A percentile compares a stretch with the other conserved stretches of the same genome.
Evolutionary conservation across 306 rosid genomes (phyloP).

Genomic region (Dalbergia cultrata): DNA sequence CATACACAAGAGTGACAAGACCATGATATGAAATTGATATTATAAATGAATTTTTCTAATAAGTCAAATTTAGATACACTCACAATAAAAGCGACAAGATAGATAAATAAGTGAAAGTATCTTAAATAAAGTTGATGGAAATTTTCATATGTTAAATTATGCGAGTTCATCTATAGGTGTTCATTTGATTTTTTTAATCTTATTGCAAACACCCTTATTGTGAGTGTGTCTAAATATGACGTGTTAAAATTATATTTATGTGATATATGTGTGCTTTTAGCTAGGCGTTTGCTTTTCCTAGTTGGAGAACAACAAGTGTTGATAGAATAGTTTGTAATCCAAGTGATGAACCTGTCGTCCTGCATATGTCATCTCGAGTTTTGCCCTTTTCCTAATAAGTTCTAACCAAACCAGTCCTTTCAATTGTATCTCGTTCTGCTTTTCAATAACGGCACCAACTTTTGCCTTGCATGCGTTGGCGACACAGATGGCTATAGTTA

Average conservation of each 20-base stretch:
- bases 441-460: slow-evolving; percentile 30
- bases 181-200: no score
- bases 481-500: background rate
- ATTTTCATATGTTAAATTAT: no score
- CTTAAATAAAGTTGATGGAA: no score
- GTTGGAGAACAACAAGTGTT: slow-evolving; percentile 1
- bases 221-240: no score
- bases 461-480: background rate
- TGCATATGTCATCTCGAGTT: slow-evolving; percentile 11
- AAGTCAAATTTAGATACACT: no score
- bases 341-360: slow-evolving; percentile 29
- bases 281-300: slow-evolving; percentile 23
- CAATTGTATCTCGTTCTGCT: slow-evolving; percentile 12
- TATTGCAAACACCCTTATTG: no score
- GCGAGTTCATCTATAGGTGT: no score
- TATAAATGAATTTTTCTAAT: no score
- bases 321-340: slow-evolving; percentile 11
- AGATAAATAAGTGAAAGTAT: no score
- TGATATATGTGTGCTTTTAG: background rate
- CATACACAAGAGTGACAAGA: background rate
- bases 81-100: no score
- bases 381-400: slow-evolving; percentile 19
- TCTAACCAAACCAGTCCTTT: background rate
- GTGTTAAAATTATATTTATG: no score
- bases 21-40: background rate